These are phyloP conservation scores for Backusella parvicylindrica DNA, from an alignment of 192 early-diverging fungal genomes.

Conservation along the genomic window DNA sequence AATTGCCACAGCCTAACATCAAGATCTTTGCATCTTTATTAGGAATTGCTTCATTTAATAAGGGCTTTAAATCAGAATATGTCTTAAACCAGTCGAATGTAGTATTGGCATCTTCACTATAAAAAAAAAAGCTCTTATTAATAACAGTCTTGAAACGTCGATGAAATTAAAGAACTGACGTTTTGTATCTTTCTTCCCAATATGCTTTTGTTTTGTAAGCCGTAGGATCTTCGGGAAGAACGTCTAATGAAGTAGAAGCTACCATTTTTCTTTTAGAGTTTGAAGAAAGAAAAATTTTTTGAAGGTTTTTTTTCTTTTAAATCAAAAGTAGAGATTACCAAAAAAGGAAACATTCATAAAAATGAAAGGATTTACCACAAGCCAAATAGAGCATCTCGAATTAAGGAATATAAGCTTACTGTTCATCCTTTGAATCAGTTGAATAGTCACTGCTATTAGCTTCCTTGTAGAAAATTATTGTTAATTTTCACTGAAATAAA, in stretches of 20 bases:
- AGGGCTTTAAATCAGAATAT: conserved; percentile 64
- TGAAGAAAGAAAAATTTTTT: not conserved
- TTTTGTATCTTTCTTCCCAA: conserved; percentile 68
- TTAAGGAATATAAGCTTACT: no score
- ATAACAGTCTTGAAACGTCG: not conserved
- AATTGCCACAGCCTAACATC: conserved; percentile 90
- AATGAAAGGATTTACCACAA: no score
- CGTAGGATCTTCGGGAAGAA: conserved; percentile 59
- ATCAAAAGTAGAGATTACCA: not conserved
- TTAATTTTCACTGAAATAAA: no score
- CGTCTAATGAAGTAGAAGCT: conserved; percentile 33
- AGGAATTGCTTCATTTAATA: conserved; percentile 51
- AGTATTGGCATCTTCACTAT: conserved; percentile 40
- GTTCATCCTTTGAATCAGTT: no score
- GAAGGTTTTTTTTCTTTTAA: not conserved
- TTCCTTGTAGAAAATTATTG: no score
- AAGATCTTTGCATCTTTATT: conserved; percentile 60
- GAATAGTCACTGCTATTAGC: no score
- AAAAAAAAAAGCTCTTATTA: not conserved
- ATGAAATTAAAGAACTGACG: conserved; percentile 30
- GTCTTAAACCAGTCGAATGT: conserved; percentile 92
- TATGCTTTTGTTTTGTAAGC: conserved; percentile 75
- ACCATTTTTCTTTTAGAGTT: conserved; percentile 21
- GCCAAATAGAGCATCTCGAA: no score
- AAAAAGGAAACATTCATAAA: not conserved